Conservation (phyloP, 179 eudicot species). For the Beta lomatogona region DNA sequence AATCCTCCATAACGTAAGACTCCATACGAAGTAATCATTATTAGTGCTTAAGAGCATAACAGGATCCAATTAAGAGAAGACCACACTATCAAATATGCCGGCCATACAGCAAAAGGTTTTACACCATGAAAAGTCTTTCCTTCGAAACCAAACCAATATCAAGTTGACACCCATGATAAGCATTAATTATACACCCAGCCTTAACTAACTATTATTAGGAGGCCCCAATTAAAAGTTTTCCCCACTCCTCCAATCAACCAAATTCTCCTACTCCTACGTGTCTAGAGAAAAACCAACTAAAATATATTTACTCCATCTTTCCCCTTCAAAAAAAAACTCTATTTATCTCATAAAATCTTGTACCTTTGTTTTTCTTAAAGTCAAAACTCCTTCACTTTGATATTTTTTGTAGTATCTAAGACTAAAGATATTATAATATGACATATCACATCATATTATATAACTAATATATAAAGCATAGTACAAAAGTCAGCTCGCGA, state of each 20-base stretch:
- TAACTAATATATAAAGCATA: no score
- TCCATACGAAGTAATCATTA: not conserved
- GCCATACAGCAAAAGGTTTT: constrained; percentile 8
- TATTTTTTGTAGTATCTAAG: no score
- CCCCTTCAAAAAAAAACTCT: no score
- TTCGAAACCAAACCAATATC: constrained; percentile 15
- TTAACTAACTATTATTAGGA: not conserved
- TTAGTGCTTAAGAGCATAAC: not conserved
- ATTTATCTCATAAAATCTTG: no score
- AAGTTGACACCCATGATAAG: constrained; percentile 4
- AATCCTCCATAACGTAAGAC: constrained; percentile 16
- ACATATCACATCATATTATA: no score
- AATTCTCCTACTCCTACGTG: not conserved
- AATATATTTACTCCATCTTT: no score
- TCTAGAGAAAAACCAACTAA: no score
- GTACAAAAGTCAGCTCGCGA: no score
- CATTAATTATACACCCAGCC: not conserved
- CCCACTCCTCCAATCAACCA: not conserved
- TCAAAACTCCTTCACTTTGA: no score
- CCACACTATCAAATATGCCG: constrained; percentile 18
- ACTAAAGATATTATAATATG: no score
- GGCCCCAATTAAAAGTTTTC: not conserved
- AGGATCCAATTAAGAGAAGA: not conserved
- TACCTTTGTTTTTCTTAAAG: no score
- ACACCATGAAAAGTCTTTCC: constrained; percentile 16